Base-by-base conservation (phyloP, 768 basidiomycete species). In the Gloeostereum incarnatum region DNA sequence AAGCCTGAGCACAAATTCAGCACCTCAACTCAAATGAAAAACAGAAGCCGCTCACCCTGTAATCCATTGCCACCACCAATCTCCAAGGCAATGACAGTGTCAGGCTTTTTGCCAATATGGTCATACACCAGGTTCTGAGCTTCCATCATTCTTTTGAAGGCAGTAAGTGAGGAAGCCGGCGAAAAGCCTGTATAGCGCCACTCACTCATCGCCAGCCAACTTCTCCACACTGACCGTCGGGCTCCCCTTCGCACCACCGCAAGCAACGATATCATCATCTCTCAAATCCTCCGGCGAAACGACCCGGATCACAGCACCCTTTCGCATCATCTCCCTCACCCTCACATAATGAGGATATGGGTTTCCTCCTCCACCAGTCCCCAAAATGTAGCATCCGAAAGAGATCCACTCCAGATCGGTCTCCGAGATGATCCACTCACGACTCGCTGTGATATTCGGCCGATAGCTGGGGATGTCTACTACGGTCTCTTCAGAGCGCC, bases 301-400 rank as follows among this genome's bases (percentile, higher is more conserved):
- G n/a, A 73, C 58, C 9, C 62, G 59, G 33, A 68, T 50, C 18
- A 47, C 46, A 1, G 55, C 50, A 6, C 73, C 75, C 9, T 56
- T 53, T 4, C 73, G 58, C n/a, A 75, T 54, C 46, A 72, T 58
- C 46, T 74, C 69, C 21, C 71, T 56, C 3, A 66, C 49, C 45
- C 62, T 61, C 4, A 74, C 46, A 46, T 62, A 73, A 11, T 58
- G 51, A 14, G 65, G 63, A 41, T 69, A 60, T 0, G 75, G 67
- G 1, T 66, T 63, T 2, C 74, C 75, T 3, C 75, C 75, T 6
- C 75, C 75, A 5, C 75, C 75, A 13, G 64, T 66, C 0, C 75
- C 75, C 1, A 77, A 53, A 25, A 75, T 61, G 41, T 70, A 72
- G 39, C 71, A 73, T 8, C 75, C 74, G 17, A 66, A 63, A 1